These are phyloP conservation scores for Lachnellula hyalina DNA, from an alignment of 2,329 filamentous ascomycete species.

Conservation along the genomic window DNA sequence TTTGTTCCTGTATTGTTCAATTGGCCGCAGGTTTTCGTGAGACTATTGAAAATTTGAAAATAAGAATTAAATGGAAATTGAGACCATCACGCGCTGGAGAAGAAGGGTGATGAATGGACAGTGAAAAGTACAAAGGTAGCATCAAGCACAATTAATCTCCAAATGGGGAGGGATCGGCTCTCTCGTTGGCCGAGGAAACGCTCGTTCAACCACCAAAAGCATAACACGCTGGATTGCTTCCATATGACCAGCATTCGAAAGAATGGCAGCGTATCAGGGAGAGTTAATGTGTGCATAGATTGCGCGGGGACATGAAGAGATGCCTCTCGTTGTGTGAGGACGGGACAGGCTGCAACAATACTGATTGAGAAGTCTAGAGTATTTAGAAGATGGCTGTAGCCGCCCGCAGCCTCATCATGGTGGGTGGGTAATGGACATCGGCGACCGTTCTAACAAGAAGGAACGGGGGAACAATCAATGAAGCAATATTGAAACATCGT, in stretches of 20 bases:
- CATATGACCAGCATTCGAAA: too few species aligned
- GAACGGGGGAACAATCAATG: neutral
- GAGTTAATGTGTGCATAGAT: neutral
- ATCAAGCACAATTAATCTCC: conserved; percentile 1
- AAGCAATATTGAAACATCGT: neutral
- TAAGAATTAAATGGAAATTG: neutral
- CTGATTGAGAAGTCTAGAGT: neutral
- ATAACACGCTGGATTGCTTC: neutral
- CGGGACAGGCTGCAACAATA: neutral
- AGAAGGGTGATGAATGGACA: neutral
- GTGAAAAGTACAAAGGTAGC: neutral
- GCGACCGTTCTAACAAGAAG: neutral
- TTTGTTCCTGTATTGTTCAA: neutral
- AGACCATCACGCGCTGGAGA: neutral
- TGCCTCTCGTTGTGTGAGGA: neutral
- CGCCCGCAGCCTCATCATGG: neutral
- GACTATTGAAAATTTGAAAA: neutral
- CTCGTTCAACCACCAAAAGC: conserved; percentile 1
- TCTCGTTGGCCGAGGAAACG: conserved; percentile 3
- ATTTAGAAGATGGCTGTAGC: neutral
- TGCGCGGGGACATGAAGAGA: neutral
- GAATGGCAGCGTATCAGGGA: neutral
- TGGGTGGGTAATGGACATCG: neutral
- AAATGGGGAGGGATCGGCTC: neutral
- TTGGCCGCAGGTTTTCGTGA: neutral